Evolutionary conservation across 2,329 filamentous ascomycete species (phyloP).

Genomic region (Diaporthe capsici): DNA sequence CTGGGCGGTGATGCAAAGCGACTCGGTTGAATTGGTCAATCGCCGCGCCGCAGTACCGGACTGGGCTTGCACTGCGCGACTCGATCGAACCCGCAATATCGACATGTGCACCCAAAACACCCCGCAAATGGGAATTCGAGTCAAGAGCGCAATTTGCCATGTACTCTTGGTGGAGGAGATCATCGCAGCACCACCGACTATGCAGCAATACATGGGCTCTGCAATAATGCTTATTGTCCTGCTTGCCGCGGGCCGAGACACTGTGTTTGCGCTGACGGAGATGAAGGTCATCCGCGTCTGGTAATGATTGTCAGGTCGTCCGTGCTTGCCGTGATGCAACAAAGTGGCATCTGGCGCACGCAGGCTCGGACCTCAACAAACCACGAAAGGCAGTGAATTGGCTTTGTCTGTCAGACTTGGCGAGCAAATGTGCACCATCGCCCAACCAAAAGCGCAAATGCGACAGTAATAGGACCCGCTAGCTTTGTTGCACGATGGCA

Average conservation of each 20-base stretch:
- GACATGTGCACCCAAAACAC: not conserved
- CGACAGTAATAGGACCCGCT: conserved; percentile 14
- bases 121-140: not conserved
- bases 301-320: conserved; percentile 13
- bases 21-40: conserved; percentile 7
- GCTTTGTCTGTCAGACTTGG: conserved; percentile 24
- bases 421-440: not conserved
- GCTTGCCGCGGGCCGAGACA: conserved; percentile 31
- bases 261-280: conserved; percentile 19
- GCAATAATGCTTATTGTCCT: conserved; percentile 32
- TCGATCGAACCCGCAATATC: conserved; percentile 13
- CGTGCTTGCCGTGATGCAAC: not conserved
- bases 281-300: conserved; percentile 26
- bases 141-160: conserved; percentile 20
- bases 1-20: conserved; percentile 19
- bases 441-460: not conserved
- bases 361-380: conserved; percentile 16
- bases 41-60: not conserved
- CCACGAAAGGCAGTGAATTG: not conserved
- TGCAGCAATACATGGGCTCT: conserved; percentile 2
- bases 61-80: conserved; percentile 17
- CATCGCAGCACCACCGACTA: conserved; percentile 10
- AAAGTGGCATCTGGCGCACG: conserved; percentile 1
- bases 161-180: not conserved
- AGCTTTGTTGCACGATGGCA: conserved; percentile 9